Base-by-base conservation (phyloP, 2,329 filamentous ascomycete species). In the Alternaria viburni region DNA sequence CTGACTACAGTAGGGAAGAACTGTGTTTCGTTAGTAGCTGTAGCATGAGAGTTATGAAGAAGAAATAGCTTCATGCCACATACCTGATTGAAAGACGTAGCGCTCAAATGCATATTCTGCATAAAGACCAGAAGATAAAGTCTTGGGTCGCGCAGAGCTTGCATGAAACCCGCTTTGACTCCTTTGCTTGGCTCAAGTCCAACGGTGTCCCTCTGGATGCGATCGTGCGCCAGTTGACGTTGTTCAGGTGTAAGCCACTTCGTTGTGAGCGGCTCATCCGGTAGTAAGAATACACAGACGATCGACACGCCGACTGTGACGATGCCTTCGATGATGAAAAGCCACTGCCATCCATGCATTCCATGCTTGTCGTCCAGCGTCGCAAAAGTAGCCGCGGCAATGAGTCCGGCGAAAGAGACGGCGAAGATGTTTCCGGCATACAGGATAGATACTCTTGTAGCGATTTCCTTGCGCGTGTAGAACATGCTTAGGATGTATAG, bases 401-500 rank as follows among this genome's bases (percentile, higher is more conserved):
- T 80, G 2, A 83, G 72, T 10, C 82, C 81, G 4, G 77, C 78
- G 57, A 84, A 81, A 12, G 69, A 74, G 9, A 73, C 76, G 2
- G 80, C 78, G 7, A 81, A 69, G n/a, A 78, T 73, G 43, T 77
- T 79, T 2, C 78, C 81, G 15, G 74, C 76, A 61, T 81, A 77
- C 36, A 81, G 61, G 17, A 78, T 69, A 2, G 78, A 70, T 25
- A 75, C 72, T 12, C 77, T 63, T 5, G 71, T 68, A 0, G 75
- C 74, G 47, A 79, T 67, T 50, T 81, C 78, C 46, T 85, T 84
- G 52, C 87, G 83, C 2, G 88, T 90, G 73, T 90, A 91, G 83
- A 88, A 90, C 65, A 88, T 86, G 0, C 85, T 87, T 41, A 90
- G 80, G 47, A 89, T 85, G 52, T 89, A 83, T 13, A 89, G 80